Percentiles rank a stretch among this genome's conserved stretches.
These are phyloP conservation scores for Artemisia argyi DNA, from an alignment of 129 eudicot genomes.

Conservation along the genomic window DNA sequence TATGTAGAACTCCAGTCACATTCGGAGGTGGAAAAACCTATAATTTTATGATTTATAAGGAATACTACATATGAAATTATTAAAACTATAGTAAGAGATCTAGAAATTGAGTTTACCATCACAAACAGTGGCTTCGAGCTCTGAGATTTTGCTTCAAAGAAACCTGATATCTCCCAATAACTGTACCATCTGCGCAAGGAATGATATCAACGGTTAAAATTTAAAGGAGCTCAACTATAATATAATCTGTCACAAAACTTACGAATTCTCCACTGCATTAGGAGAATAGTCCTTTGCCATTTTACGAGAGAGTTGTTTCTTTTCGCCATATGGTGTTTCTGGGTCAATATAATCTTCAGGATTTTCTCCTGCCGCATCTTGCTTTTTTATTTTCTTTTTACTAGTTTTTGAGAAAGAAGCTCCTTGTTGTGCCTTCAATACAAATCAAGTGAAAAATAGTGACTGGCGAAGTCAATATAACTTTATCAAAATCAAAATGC, in stretches of 20 bases:
- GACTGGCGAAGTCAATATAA: neutral
- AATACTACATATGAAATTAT: neutral
- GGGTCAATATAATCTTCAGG: slow-evolving; percentile 72
- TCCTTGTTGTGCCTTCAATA: neutral
- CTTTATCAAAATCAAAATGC: neutral
- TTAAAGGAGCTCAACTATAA: neutral
- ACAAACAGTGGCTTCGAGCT: slow-evolving; percentile 57
- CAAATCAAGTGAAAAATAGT: neutral
- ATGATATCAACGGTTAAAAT: neutral
- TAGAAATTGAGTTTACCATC: neutral
- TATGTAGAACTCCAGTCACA: slow-evolving; percentile 27
- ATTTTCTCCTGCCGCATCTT: slow-evolving; percentile 66
- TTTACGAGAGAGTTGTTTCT: slow-evolving; percentile 65
- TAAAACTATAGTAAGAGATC: neutral
- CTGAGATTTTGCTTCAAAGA: slow-evolving; percentile 72
- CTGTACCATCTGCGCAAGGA: slow-evolving; percentile 68
- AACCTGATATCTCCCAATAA: slow-evolving; percentile 87
- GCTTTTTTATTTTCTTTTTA: neutral
- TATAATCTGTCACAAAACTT: slow-evolving; percentile 22
- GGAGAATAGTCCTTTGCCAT: slow-evolving; percentile 90
- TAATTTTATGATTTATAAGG: no score
- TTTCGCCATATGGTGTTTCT: slow-evolving; percentile 75
- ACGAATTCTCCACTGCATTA: slow-evolving; percentile 80
- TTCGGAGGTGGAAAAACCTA: no score
- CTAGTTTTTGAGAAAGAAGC: neutral